A percentile compares a stretch with the other conserved stretches of the same genome.
Conservation (phyloP, 768 basidiomycete species). For the Lactarius pseudohatsudake region DNA sequence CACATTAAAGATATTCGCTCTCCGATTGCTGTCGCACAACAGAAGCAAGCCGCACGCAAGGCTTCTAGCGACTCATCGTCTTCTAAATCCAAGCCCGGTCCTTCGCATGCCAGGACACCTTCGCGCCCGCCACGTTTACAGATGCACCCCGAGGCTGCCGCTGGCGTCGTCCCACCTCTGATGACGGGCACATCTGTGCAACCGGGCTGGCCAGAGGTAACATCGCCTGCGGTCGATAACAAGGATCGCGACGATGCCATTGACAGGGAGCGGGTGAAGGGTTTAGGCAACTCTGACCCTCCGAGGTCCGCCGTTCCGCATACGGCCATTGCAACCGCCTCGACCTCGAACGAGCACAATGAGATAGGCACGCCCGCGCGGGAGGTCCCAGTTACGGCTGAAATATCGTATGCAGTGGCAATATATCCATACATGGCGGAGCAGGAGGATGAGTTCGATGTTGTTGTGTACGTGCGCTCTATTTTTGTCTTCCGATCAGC, state of each 20-base stretch:
- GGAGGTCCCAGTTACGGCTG: slow-evolving; percentile 40
- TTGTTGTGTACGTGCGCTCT: slow-evolving; percentile 72
- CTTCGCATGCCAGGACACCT: slow-evolving; percentile 36
- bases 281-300: slow-evolving; percentile 22
- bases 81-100: slow-evolving; percentile 36
- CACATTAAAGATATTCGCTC: slow-evolving; percentile 97
- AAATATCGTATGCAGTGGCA: slow-evolving; percentile 91
- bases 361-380: slow-evolving; percentile 32
- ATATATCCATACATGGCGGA: slow-evolving; percentile 99
- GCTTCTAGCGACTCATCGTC: slow-evolving; percentile 46
- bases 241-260: slow-evolving; percentile 46
- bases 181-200: slow-evolving; percentile 58
- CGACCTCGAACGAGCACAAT: slow-evolving; percentile 29
- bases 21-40: slow-evolving; percentile 94
- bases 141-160: slow-evolving; percentile 56
- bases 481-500: slow-evolving; percentile 23
- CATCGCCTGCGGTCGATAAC: slow-evolving; percentile 57
- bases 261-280: slow-evolving; percentile 25
- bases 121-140: slow-evolving; percentile 68
- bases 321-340: slow-evolving; percentile 28
- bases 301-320: slow-evolving; percentile 41
- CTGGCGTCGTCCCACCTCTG: slow-evolving; percentile 44
- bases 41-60: slow-evolving; percentile 90
- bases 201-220: slow-evolving; percentile 73
- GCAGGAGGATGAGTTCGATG: slow-evolving; percentile 98